These are phyloP conservation scores for Fusarium longipes DNA, from an alignment of 2,329 filamentous ascomycete genomes.

Conservation along the genomic window DNA sequence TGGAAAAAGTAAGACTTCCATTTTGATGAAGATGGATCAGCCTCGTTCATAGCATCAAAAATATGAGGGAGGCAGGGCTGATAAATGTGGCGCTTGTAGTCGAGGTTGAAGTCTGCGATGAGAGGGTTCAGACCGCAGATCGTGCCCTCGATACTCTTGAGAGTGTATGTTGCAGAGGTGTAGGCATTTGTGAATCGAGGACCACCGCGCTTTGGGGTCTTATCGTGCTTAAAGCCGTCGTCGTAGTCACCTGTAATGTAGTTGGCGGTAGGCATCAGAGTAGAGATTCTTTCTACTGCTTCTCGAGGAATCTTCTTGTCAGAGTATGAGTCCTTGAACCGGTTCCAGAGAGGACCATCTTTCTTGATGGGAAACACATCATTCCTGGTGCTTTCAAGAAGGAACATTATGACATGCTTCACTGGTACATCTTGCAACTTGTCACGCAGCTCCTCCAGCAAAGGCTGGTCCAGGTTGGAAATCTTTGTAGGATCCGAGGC, in stretches of 20 bases:
- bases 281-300: conserved; percentile 44
- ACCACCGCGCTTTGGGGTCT: conserved; percentile 50
- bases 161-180: conserved; percentile 57
- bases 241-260: conserved; percentile 52
- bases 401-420: conserved; percentile 56
- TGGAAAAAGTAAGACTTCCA: conserved; percentile 52
- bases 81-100: conserved; percentile 56
- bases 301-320: conserved; percentile 49
- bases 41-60: conserved; percentile 50
- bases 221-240: conserved; percentile 48
- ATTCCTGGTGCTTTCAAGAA: conserved; percentile 58
- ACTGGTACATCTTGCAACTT: conserved; percentile 51
- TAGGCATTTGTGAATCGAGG: conserved; percentile 55
- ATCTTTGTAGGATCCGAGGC: conserved; percentile 54
- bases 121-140: conserved; percentile 57
- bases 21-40: conserved; percentile 27
- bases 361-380: conserved; percentile 60
- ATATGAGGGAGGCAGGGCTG: conserved; percentile 58
- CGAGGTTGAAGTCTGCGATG: conserved; percentile 56
- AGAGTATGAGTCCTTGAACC: conserved; percentile 48
- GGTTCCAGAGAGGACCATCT: conserved; percentile 52
- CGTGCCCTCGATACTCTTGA: conserved; percentile 57
- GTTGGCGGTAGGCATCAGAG: conserved; percentile 49
- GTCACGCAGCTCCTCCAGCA: conserved; percentile 45
- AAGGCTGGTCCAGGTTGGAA: conserved; percentile 51